Percentiles rank a stretch among this genome's conserved stretches.
Evolutionary conservation across 2,329 filamentous ascomycete species (phyloP).

Genomic region (Dactylellina drechsleri): DNA sequence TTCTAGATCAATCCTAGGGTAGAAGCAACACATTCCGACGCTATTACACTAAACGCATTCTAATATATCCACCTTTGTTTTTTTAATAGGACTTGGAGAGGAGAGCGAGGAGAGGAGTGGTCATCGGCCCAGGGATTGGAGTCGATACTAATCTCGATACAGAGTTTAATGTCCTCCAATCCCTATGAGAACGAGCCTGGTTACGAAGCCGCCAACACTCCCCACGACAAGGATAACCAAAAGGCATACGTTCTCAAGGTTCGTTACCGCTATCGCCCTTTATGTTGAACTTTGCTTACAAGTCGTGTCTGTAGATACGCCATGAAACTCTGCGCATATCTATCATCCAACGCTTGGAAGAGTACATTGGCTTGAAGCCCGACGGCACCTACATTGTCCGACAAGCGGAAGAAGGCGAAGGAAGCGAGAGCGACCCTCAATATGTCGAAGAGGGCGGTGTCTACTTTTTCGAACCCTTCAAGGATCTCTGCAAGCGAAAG

Average conservation of each 20-base stretch:
- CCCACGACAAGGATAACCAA: slow-evolving; percentile 77
- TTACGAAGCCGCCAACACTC: slow-evolving; percentile 78
- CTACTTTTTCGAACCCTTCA: slow-evolving; percentile 79
- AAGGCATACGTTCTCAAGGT: slow-evolving; percentile 83
- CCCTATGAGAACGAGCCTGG: slow-evolving; percentile 97
- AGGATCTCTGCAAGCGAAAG: slow-evolving; percentile 86
- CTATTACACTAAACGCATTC: not conserved
- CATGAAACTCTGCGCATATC: slow-evolving; percentile 90
- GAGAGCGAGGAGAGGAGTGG: slow-evolving; percentile 91
- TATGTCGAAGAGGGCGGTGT: slow-evolving; percentile 50
- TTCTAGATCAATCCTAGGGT: slow-evolving; percentile 85
- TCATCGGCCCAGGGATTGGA: slow-evolving; percentile 94
- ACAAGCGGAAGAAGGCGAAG: slow-evolving; percentile 59
- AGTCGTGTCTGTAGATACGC: slow-evolving; percentile 71
- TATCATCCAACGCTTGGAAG: slow-evolving; percentile 85
- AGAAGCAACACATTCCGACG: slow-evolving; percentile 58
- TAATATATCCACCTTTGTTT: slow-evolving; percentile 24
- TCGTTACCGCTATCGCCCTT: not conserved
- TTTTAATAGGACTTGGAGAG: slow-evolving; percentile 87
- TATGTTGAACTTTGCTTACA: not conserved
- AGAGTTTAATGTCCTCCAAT: slow-evolving; percentile 92
- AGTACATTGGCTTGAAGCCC: slow-evolving; percentile 74
- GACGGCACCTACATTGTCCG: slow-evolving; percentile 63
- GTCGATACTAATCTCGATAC: slow-evolving; percentile 92
- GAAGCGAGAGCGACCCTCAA: slow-evolving; percentile 62